Conservation (phyloP, 345 rosid genomes). For the Adansonia digitata region DNA sequence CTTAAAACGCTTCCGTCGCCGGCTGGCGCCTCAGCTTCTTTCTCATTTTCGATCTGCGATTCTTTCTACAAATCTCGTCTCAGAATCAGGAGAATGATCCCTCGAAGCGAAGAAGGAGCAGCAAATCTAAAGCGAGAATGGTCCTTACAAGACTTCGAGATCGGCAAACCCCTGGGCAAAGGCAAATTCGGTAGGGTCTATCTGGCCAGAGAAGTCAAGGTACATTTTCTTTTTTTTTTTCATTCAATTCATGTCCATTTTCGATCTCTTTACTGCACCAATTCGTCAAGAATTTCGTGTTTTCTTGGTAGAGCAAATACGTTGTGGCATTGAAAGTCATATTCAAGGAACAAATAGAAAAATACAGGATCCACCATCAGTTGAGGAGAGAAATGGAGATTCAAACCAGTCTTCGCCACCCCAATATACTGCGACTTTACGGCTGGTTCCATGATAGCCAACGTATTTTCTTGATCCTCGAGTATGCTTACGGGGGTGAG, state of each 20-base stretch:
- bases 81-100: not conserved
- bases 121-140: conserved; percentile 31
- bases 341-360: conserved; percentile 86
- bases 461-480: conserved; percentile 81
- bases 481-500: conserved; percentile 89
- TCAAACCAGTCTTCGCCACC: conserved; percentile 60
- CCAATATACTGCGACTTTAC: conserved; percentile 66
- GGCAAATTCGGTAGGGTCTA: conserved; percentile 93
- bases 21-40: not conserved
- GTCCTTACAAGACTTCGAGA: conserved; percentile 75
- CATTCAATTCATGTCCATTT: not conserved
- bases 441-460: conserved; percentile 90
- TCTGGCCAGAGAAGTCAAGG: conserved; percentile 80
- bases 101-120: conserved; percentile 17
- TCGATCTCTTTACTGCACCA: not conserved
- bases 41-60: not conserved
- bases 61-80: not conserved
- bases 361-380: conserved; percentile 75
- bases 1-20: too few relatives aligned
- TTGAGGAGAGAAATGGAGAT: conserved; percentile 91
- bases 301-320: conserved; percentile 46
- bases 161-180: conserved; percentile 82
- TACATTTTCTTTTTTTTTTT: conserved; percentile 1
- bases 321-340: conserved; percentile 80
- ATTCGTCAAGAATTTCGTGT: not conserved